Conservation (phyloP, 2,329 filamentous ascomycete species). For the Aspergillus proliferans region DNA sequence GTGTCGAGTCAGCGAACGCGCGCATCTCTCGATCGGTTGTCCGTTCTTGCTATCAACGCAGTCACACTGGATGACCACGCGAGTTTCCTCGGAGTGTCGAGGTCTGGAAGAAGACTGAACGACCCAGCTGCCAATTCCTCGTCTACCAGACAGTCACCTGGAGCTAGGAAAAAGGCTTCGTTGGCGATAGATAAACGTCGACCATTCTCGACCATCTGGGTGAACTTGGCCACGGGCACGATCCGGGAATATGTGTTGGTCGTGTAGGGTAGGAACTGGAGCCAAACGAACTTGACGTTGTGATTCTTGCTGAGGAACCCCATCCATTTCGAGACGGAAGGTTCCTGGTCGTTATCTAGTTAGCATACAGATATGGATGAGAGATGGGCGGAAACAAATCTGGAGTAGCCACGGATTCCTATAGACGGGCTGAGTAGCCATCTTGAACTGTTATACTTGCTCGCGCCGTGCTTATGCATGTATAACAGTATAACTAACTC, state of each 20-base stretch:
- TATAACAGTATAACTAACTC: too few relatives aligned
- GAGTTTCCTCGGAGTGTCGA: background rate
- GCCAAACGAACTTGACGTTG: conserved; percentile 3
- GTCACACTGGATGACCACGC: background rate
- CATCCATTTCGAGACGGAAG: background rate
- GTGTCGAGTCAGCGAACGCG: background rate
- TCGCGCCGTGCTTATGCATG: too few relatives aligned
- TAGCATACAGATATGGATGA: too few relatives aligned
- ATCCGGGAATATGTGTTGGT: background rate
- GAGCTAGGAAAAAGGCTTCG: background rate
- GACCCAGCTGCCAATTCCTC: background rate
- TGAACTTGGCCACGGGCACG: background rate
- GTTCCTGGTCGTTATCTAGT: too few relatives aligned
- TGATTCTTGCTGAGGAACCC: background rate
- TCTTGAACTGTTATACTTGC: too few relatives aligned
- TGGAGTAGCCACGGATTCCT: too few relatives aligned
- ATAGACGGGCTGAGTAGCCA: too few relatives aligned
- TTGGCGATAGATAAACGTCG: background rate
- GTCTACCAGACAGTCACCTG: background rate
- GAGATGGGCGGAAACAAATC: too few relatives aligned
- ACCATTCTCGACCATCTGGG: background rate
- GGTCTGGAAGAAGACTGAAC: background rate
- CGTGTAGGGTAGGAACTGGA: background rate
- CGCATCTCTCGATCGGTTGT: conserved; percentile 1
- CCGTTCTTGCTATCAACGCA: background rate